A percentile compares a stretch with the other conserved stretches of the same genome.
Conservation (phyloP, 208 protist genomes). For the Acanthamoeba lenticulata region DNA sequence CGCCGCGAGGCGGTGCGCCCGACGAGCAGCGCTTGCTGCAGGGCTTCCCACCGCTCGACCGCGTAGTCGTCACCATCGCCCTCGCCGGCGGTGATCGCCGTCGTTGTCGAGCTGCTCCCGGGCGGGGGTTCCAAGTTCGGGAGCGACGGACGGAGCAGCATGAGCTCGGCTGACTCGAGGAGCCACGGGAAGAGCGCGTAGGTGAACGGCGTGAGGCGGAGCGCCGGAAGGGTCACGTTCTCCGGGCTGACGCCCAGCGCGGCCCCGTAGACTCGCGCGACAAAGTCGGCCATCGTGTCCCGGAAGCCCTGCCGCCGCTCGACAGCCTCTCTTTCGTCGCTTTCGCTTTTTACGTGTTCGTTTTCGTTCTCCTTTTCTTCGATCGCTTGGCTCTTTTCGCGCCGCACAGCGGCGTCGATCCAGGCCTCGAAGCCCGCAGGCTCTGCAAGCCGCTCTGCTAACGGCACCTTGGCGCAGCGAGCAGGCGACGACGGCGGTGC, state of each 20-base stretch:
- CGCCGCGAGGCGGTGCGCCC: background rate
- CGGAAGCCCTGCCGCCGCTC: background rate
- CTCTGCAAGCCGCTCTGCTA: background rate
- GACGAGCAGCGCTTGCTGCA: background rate
- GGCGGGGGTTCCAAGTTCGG: background rate
- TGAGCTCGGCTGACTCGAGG: background rate
- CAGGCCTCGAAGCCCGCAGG: background rate
- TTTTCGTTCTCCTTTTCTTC: background rate
- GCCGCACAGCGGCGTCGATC: background rate
- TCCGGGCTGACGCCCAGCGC: background rate
- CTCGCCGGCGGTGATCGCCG: background rate
- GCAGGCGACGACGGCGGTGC: background rate
- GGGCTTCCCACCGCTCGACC: constrained; percentile 5
- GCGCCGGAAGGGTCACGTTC: background rate
- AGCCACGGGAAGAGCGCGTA: background rate
- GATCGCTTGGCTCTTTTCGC: background rate
- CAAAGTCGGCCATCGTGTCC: background rate
- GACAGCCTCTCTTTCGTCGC: background rate
- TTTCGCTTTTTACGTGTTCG: background rate
- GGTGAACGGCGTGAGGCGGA: background rate
- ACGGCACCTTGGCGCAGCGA: background rate
- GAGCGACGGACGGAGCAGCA: background rate
- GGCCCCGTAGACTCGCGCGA: background rate
- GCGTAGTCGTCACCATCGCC: background rate
- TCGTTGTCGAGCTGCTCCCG: too few relatives aligned